Base-by-base conservation (phyloP, 371 early-diverging fungal species). In the Mucor saturninus region DNA sequence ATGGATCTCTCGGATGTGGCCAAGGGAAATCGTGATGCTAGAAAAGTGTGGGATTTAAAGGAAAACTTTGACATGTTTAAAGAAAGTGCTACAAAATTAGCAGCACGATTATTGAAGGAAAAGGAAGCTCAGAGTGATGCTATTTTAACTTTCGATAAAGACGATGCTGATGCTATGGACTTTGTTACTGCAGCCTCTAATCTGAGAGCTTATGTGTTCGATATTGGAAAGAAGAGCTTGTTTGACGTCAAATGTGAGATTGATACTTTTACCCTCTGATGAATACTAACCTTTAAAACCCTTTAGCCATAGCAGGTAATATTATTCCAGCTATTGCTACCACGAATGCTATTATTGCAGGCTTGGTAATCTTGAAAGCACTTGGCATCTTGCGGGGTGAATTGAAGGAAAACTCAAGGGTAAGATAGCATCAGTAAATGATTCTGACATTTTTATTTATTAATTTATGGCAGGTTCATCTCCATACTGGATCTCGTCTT, bases 311-410 rank as follows among this genome's bases (percentile, higher is more conserved):
- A 93, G 99, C 99, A 52, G 87, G 88, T 42, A 97, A 97, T 72
- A 99, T 99, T 60, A 99, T 99, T 54, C 99, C 99, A 1, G 99
- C 99, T n/a, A 98, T 99, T 64, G 99, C 99, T 26, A 99, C 99
- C 0, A 99, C 99, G 5, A 99, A 99, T 66, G 99, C 99, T 5
- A 93, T 99, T 39, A 89, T 99, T 65, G 96, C 99, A 26, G 99
- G 99, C 3, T 77, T 98, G 67, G 94, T 96, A 50, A 92, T 96
- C 10, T 83, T 95, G 77, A 86, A 93, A 50, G 93, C 95, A 2
- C 88, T 91, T 68, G 88, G 64, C 62, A 84, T 89, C 69, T 56
- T 69, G 48, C 31, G 50, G 42, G 57, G 64, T 46, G 48, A 67
- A 21, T 37, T 55, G 35, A 62, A 63, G 31, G 46, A 50, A 43